phyloP scores from a whole-genome alignment of 169 alveolate species.

The Plasmodium gonderi region DNA sequence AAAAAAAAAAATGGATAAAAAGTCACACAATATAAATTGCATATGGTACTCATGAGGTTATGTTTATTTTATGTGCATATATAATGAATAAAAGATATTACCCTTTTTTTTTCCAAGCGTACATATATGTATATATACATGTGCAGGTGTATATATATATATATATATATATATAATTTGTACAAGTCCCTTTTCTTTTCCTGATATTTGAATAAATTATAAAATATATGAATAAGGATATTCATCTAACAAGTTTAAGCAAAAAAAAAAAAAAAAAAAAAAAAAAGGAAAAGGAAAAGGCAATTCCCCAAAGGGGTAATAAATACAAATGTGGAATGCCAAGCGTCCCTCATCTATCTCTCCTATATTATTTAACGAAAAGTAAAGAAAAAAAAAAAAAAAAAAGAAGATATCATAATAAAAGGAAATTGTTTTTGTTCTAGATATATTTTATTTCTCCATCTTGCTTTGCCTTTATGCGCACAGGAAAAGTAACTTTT shows the following conservation, averaged over 20 bases:
- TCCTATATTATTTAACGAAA: no score
- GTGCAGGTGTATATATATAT: no score
- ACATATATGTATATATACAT: no score
- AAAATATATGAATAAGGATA: neutral
- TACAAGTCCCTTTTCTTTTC: neutral
- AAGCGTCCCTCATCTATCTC: no score
- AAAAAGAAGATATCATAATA: no score
- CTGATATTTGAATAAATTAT: neutral
- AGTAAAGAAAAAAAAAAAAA: no score
- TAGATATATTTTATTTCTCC: no score
- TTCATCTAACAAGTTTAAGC: neutral
- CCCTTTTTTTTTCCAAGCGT: neutral
- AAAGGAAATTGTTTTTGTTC: no score
- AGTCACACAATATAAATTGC: neutral
- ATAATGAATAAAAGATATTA: neutral
- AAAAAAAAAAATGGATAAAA: neutral
- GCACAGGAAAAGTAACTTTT: no score
- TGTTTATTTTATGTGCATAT: neutral
- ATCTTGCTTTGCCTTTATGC: no score
- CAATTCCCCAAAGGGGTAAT: neutral
- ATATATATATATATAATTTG: no score
- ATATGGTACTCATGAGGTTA: neutral
- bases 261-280: neutral
- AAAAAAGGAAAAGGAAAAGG: neutral
- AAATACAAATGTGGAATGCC: neutral